These are phyloP conservation scores for Penicillium sp. DNA, from an alignment of 2,329 filamentous ascomycete species.

Conservation along the genomic window DNA sequence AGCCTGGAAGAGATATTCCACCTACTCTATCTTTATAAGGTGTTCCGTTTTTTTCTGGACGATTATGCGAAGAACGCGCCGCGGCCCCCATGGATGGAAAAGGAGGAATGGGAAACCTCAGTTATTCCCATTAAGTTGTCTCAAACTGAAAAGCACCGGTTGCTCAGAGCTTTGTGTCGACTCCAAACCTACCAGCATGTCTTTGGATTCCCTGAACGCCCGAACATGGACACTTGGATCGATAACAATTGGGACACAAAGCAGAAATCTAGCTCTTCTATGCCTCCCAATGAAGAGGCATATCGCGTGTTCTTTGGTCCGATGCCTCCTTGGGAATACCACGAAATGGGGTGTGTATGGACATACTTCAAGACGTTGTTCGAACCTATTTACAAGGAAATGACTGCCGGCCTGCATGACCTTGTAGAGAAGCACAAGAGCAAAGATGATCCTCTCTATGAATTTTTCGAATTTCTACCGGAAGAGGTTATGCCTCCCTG, in stretches of 20 bases:
- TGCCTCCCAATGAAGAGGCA: background rate
- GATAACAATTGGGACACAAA: too few relatives aligned
- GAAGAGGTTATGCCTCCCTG: too few relatives aligned
- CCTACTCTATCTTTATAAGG: constrained; percentile 6
- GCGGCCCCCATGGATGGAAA: constrained; percentile 1
- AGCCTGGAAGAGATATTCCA: constrained; percentile 5
- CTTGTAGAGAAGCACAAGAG: background rate
- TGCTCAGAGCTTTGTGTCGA: constrained; percentile 17
- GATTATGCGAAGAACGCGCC: constrained; percentile 1
- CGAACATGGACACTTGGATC: too few relatives aligned
- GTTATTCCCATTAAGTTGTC: constrained; percentile 9
- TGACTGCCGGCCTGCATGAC: background rate
- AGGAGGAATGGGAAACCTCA: background rate
- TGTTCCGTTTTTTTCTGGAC: constrained; percentile 4
- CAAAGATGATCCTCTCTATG: too few relatives aligned
- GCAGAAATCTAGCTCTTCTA: too few relatives aligned
- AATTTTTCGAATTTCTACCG: too few relatives aligned
- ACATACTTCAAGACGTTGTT: background rate
- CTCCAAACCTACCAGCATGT: constrained; percentile 1
- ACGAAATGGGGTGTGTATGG: constrained; percentile 19
- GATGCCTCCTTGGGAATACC: constrained; percentile 22
- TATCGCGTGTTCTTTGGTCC: constrained; percentile 17
- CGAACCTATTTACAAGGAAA: background rate
- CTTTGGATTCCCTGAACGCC: too few relatives aligned
- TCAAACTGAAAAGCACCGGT: constrained; percentile 8